Conservation (phyloP, 2,329 filamentous ascomycete species). For the Sporothrix variecibatus region DNA sequence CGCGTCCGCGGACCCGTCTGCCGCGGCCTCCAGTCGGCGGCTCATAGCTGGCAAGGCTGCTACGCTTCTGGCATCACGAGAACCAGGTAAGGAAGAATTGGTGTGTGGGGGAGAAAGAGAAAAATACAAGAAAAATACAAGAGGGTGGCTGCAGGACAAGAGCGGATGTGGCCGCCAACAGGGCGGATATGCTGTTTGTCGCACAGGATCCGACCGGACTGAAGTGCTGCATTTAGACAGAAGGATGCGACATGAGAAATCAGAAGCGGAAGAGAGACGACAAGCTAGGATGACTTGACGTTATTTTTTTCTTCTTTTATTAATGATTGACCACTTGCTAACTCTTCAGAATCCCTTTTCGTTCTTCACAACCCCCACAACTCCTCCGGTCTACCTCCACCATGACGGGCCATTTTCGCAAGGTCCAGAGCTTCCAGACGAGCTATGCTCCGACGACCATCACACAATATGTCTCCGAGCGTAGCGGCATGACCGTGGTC, state of each 20-base stretch:
- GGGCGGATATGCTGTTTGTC: background rate
- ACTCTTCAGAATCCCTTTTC: constrained; percentile 24
- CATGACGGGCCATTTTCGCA: constrained; percentile 72
- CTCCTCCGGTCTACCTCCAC: constrained; percentile 36
- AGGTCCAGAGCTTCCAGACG: constrained; percentile 80
- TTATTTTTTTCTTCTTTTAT: background rate
- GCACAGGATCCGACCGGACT: background rate
- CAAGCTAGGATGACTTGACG: background rate
- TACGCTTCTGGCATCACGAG: constrained; percentile 3
- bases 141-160: background rate
- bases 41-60: constrained; percentile 15
- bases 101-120: background rate
- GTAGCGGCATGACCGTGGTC: constrained; percentile 92
- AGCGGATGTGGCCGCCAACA: background rate
- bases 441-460: constrained; percentile 88
- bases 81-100: background rate
- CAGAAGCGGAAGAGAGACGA: background rate
- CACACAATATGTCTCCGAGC: constrained; percentile 92
- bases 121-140: no score
- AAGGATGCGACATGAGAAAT: background rate
- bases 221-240: background rate
- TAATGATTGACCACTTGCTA: background rate
- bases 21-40: constrained; percentile 22
- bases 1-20: background rate
- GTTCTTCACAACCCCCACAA: constrained; percentile 21